These are phyloP conservation scores for Pistacia vera DNA, from an alignment of 345 rosid genomes.

Conservation along the genomic window DNA sequence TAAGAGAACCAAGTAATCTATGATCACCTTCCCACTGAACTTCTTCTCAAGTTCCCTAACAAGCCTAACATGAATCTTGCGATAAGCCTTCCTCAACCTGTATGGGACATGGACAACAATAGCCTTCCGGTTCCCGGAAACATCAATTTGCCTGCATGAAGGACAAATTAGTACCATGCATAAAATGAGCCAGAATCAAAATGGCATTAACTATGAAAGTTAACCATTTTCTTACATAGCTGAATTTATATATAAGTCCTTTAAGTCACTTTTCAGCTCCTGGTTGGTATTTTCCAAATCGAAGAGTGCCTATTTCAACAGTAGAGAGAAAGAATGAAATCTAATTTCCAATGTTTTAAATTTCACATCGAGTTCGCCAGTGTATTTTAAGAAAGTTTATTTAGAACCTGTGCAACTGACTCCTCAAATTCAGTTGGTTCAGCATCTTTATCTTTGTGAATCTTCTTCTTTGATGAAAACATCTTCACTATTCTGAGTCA, in stretches of 20 bases:
- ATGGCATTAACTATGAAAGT: background rate
- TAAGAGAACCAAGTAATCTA: background rate
- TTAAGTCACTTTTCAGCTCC: conserved; percentile 83
- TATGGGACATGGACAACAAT: conserved; percentile 76
- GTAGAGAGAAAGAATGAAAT: background rate
- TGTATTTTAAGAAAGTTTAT: background rate
- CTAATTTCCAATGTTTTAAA: background rate
- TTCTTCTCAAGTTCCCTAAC: conserved; percentile 92
- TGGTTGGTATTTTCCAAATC: conserved; percentile 81
- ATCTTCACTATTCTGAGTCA: conserved; percentile 34
- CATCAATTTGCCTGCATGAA: conserved; percentile 73
- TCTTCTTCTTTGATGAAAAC: conserved; percentile 76
- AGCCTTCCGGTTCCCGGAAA: conserved; percentile 75
- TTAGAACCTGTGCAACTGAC: conserved; percentile 72
- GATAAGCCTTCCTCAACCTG: conserved; percentile 77
- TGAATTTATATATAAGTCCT: conserved; percentile 78
- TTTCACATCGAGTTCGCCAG: background rate
- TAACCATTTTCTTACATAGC: conserved; percentile 56
- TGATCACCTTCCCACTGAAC: conserved; percentile 76
- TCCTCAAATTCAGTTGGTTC: conserved; percentile 86
- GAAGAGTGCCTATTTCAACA: conserved; percentile 57
- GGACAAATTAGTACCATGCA: background rate
- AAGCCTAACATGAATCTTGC: conserved; percentile 80
- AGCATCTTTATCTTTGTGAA: conserved; percentile 76
- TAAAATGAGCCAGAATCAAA: background rate